Conservation (phyloP, 768 basidiomycete species). For the Termitomyces sp. region DNA sequence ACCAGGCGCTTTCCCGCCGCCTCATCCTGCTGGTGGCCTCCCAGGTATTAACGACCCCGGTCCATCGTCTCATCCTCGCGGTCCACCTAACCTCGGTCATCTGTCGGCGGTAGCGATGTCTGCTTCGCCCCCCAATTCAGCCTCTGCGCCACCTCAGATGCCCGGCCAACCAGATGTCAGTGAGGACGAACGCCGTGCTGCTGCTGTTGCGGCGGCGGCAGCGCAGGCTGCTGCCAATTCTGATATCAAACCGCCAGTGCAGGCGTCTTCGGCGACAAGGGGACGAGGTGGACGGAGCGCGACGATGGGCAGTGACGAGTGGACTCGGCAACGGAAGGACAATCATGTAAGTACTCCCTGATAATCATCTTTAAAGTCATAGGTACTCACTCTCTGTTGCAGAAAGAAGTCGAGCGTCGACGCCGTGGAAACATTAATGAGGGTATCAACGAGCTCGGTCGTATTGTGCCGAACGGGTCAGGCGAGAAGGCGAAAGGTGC, state of each 20-base stretch:
- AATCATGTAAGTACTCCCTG: conserved; percentile 54
- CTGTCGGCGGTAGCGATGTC: conserved; percentile 49
- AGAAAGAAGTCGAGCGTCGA: conserved; percentile 98
- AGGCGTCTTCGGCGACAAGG: conserved; percentile 24
- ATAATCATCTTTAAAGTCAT: too few relatives aligned
- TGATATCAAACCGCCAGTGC: conserved; percentile 3
- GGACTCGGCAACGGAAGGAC: conserved; percentile 75
- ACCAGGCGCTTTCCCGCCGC: conserved; percentile 23
- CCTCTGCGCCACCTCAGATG: conserved; percentile 9
- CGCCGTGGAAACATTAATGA: conserved; percentile 95
- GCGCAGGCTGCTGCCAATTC: conserved; percentile 10
- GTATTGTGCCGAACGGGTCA: conserved; percentile 82
- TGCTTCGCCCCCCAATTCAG: conserved; percentile 23
- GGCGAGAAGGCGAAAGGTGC: conserved; percentile 89
- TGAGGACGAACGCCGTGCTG: conserved; percentile 16
- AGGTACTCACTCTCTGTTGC: conserved; percentile 5
- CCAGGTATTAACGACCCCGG: conserved; percentile 61
- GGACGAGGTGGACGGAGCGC: conserved; percentile 49
- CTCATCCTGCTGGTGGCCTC: conserved; percentile 27
- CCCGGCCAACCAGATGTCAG: conserved; percentile 21
- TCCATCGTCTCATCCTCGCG: conserved; percentile 67
- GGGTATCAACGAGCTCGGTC: conserved; percentile 88
- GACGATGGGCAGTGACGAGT: conserved; percentile 70
- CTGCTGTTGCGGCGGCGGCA: not conserved
- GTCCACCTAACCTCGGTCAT: conserved; percentile 59